A percentile compares a stretch with the other conserved stretches of the same genome.
phyloP scores from a whole-genome alignment of 805 yeast species.

The Komagataella pseudopastoris region DNA sequence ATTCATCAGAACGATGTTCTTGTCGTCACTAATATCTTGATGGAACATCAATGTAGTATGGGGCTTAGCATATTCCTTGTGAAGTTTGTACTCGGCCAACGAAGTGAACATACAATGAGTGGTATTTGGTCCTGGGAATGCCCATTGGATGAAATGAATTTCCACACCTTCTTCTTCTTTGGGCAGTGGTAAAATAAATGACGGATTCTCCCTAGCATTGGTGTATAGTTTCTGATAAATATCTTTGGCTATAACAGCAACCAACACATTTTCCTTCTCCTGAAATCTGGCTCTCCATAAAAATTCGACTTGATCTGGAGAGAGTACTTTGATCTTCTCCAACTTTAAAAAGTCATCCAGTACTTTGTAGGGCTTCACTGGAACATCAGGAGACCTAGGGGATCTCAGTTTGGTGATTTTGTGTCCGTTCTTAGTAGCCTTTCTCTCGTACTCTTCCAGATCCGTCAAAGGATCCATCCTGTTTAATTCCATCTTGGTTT shows the following conservation, averaged over 20 bases:
- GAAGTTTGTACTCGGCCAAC: constrained; percentile 81
- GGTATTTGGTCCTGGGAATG: constrained; percentile 71
- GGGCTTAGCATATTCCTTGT: constrained; percentile 86
- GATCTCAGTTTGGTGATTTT: constrained; percentile 19
- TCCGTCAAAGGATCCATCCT: constrained; percentile 60
- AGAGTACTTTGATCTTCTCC: constrained; percentile 45
- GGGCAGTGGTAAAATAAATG: constrained; percentile 85
- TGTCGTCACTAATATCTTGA: constrained; percentile 49
- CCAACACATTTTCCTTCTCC: constrained; percentile 39
- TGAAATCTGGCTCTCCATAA: constrained; percentile 86
- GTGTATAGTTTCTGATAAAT: constrained; percentile 51
- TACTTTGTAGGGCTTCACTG: constrained; percentile 47
- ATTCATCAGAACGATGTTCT: constrained; percentile 69
- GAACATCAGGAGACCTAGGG: constrained; percentile 17
- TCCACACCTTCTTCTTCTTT: constrained; percentile 46
- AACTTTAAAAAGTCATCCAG: constrained; percentile 58
- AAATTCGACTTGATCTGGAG: constrained; percentile 52
- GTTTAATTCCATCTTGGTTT: constrained; percentile 39
- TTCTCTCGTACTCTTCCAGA: constrained; percentile 32
- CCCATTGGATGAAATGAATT: constrained; percentile 91
- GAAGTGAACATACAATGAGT: constrained; percentile 86
- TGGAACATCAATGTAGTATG: constrained; percentile 88
- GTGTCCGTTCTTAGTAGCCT: constrained; percentile 6
- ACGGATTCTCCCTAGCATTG: constrained; percentile 63
- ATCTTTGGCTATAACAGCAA: constrained; percentile 45